Conservation (phyloP, 225 moss, liverwort and hornwort species). For the Rhytidiadelphus loreus region DNA sequence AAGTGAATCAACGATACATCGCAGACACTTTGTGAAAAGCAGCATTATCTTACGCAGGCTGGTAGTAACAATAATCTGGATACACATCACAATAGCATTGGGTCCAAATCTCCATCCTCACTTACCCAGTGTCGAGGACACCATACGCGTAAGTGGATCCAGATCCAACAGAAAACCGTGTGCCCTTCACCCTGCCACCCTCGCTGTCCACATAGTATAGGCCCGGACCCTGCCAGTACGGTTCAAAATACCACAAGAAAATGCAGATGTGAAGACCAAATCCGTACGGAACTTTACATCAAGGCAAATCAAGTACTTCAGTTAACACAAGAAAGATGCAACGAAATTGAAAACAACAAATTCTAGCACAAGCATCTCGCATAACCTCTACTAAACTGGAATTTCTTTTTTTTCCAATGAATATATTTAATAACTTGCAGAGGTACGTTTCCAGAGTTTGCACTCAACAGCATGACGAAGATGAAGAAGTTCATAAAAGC, state of each 20-base stretch:
- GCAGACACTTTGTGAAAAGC: not conserved
- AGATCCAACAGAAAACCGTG: constrained; percentile 79
- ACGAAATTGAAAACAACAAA: not conserved
- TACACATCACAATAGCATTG: not conserved
- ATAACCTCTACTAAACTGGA: not conserved
- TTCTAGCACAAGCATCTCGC: not conserved
- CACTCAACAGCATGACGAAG: not conserved
- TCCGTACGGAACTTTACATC: not conserved
- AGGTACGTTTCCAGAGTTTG: not conserved
- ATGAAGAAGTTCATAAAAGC: not conserved
- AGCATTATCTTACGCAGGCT: not conserved
- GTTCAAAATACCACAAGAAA: not conserved
- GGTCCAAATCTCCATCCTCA: not conserved
- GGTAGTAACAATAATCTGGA: not conserved
- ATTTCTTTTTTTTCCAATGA: not conserved
- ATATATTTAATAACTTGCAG: not conserved
- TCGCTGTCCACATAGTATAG: constrained; percentile 89
- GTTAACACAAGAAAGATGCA: not conserved
- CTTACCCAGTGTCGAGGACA: constrained; percentile 68
- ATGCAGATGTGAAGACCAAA: not conserved
- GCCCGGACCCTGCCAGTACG: constrained; percentile 62
- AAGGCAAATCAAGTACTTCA: not conserved
- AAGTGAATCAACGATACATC: not conserved
- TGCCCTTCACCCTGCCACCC: constrained; percentile 77
- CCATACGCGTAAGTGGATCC: constrained; percentile 89